Conservation (phyloP, 306 rosid genomes). For the Prunus campanulata region DNA sequence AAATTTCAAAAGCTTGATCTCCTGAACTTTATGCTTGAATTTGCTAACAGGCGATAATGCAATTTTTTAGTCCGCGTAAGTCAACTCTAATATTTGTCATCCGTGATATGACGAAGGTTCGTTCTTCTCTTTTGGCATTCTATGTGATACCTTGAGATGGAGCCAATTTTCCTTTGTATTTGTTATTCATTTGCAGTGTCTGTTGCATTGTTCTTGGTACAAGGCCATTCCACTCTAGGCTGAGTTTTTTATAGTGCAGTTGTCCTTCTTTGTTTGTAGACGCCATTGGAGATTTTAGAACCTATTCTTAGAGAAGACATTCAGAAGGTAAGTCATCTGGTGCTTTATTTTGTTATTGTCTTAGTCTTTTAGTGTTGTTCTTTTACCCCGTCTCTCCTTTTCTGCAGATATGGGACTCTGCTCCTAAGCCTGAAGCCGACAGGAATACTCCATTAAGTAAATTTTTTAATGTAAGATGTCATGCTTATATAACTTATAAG, state of each 20-base stretch:
- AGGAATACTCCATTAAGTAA: slow-evolving; percentile 84
- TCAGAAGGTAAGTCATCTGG: slow-evolving; percentile 63
- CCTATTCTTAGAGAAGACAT: slow-evolving; percentile 96
- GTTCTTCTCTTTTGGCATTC: slow-evolving; percentile 23
- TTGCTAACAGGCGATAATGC: slow-evolving; percentile 85
- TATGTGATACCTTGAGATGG: not conserved
- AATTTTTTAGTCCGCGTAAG: slow-evolving; percentile 96
- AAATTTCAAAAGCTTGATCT: slow-evolving; percentile 4
- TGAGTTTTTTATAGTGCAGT: slow-evolving; percentile 26
- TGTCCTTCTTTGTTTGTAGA: slow-evolving; percentile 45
- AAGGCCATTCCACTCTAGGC: slow-evolving; percentile 5
- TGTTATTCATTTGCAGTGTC: not conserved
- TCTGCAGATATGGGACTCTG: slow-evolving; percentile 94
- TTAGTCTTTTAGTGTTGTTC: slow-evolving; percentile 9
- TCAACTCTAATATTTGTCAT: slow-evolving; percentile 93
- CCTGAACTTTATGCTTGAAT: slow-evolving; percentile 5
- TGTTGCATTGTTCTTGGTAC: slow-evolving; percentile 2
- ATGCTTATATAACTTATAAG: not conserved
- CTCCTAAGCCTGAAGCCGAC: slow-evolving; percentile 92
- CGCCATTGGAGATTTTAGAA: slow-evolving; percentile 95
- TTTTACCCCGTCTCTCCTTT: not conserved
- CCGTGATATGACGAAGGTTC: slow-evolving; percentile 95
- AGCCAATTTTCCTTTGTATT: not conserved
- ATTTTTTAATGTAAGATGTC: slow-evolving; percentile 73
- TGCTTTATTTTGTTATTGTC: slow-evolving; percentile 17